A percentile compares a stretch with the other conserved stretches of the same genome.
Conservation (phyloP, 1,284 basidiomycete genomes). For the Pyrrhoderma lamaoense region DNA sequence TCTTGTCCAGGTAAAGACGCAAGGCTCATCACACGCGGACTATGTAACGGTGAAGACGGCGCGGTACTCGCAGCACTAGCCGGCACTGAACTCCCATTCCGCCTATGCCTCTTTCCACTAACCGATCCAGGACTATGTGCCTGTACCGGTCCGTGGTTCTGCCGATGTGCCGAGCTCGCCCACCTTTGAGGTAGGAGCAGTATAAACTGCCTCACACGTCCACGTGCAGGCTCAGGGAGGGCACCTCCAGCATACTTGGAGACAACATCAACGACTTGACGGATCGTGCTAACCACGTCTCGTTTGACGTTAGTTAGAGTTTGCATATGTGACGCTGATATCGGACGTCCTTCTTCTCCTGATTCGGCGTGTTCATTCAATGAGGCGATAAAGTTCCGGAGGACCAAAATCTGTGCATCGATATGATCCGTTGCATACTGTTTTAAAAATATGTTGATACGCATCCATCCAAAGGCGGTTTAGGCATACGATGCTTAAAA, state of each 20-base stretch:
- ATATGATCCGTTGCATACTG: slow-evolving; percentile 86
- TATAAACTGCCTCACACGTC: slow-evolving; percentile 74
- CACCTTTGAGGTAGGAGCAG: slow-evolving; percentile 76
- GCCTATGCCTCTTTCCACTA: slow-evolving; percentile 14
- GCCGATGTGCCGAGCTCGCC: slow-evolving; percentile 38
- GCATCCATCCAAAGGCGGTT: too few species aligned
- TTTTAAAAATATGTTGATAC: background rate
- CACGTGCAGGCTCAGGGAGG: slow-evolving; percentile 77
- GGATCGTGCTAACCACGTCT: slow-evolving; percentile 80
- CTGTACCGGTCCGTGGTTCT: slow-evolving; percentile 11
- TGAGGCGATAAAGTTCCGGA: slow-evolving; percentile 74
- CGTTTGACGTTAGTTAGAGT: slow-evolving; percentile 68
- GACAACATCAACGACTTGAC: slow-evolving; percentile 85
- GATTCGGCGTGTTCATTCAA: slow-evolving; percentile 36
- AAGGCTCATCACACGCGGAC: background rate
- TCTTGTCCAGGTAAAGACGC: slow-evolving; percentile 4
- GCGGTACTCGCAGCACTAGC: slow-evolving; percentile 17
- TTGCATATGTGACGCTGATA: slow-evolving; percentile 51
- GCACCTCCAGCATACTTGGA: slow-evolving; percentile 79
- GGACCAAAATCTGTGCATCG: slow-evolving; percentile 78
- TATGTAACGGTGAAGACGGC: slow-evolving; percentile 14
- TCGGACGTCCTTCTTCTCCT: slow-evolving; percentile 24
- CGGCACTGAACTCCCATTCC: slow-evolving; percentile 4
- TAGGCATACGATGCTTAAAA: too few species aligned
- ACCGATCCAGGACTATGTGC: slow-evolving; percentile 10